phyloP scores from a whole-genome alignment of 129 eudicot species.

The Logfia minima region DNA sequence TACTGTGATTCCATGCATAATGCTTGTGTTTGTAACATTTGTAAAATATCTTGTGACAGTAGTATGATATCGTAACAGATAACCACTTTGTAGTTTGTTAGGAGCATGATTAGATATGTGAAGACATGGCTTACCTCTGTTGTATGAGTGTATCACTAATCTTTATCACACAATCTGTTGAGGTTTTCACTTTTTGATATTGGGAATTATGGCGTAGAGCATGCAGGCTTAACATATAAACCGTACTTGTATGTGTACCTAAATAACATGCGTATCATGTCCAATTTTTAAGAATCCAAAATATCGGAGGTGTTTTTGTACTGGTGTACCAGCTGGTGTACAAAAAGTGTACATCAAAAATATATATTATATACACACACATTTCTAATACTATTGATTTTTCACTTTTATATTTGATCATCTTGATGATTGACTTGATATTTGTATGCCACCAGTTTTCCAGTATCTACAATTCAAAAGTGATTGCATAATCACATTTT shows the following conservation, averaged over 20 bases:
- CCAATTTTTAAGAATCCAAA: no score
- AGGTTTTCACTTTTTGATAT: not conserved
- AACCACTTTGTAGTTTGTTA: not conserved
- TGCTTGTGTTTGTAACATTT: constrained; percentile 5
- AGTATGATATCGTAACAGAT: not conserved
- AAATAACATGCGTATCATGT: no score
- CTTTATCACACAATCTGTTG: not conserved
- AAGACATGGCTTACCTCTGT: not conserved
- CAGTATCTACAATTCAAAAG: not conserved
- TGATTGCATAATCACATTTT: not conserved
- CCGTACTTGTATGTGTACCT: not conserved
- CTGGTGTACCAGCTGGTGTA: no score
- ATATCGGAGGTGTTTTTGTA: no score
- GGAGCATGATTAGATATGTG: not conserved
- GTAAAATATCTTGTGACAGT: not conserved
- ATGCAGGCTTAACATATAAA: no score
- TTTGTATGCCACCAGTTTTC: not conserved
- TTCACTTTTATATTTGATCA: not conserved
- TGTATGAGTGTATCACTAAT: not conserved
- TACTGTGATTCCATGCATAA: constrained; percentile 1
- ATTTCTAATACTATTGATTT: no score
- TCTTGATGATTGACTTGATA: not conserved
- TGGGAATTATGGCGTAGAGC: not conserved
- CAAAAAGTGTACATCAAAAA: no score
- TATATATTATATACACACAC: no score